Evolutionary conservation across 2,329 filamentous ascomycete species (phyloP), one percentile per base, ranked within the genome.

Genomic region (Fusarium sarcochroum): DNA sequence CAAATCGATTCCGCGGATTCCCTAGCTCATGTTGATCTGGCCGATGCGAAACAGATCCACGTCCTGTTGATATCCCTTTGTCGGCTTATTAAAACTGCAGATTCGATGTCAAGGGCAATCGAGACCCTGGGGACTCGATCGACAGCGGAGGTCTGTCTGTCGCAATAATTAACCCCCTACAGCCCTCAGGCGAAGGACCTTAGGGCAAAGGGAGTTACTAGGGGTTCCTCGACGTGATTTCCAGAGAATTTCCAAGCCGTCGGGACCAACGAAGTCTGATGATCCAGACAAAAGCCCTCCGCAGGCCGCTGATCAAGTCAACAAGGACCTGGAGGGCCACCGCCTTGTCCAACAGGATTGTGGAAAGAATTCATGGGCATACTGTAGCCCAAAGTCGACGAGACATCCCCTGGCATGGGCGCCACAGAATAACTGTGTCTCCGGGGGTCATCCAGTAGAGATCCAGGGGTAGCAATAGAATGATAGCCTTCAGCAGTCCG

Each of bases 301-400:
- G 48, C 35, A 59, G 44, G 48, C 38, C 52, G 57, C 27, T 49
- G 38, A 54, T 52, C 44, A 41, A 63, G 58, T 76, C 68, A 76
- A 66, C 66, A 74, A 13, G 71, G 67, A 23, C 69, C 67, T n/a
- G 50, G 45, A 6, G 64, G 66, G n/a, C 68, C 69, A 44, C 71
- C 57, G 15, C 63, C 67, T 18, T 63, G 62, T 15, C 65, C 60
- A 38, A 66, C 54, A 5, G 65, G 47, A 35, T 69, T 67, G 32
- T 72, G 65, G 30, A 73, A 76, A 7, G 68, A 51, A 23, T 67
- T 70, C 66, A 76, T 69, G 9, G 74, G 56, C 14, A 75, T 70
- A 9, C 63, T 70, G 53, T 76, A 75, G 32, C 65, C 66, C 51
- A 76, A 55, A 7, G 63, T 50, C n/a, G 73, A 55, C 30, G 70